Percentiles rank a stretch among this genome's conserved stretches.
phyloP scores from a whole-genome alignment of 768 basidiomycete species.

The Serendipita vermifera region DNA sequence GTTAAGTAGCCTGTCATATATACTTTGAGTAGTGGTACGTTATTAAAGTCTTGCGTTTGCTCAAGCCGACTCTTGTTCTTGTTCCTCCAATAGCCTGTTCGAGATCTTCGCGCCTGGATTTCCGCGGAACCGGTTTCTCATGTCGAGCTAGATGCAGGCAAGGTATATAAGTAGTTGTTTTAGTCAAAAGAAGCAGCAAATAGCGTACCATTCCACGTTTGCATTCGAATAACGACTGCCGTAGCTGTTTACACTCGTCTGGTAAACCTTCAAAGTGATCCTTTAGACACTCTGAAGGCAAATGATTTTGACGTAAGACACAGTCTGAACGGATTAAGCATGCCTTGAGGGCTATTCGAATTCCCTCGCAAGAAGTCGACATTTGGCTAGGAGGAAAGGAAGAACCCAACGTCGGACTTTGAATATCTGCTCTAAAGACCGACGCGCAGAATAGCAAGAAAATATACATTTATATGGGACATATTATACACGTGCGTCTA shows the following conservation, averaged over 20 bases:
- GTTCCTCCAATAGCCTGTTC: constrained; percentile 1
- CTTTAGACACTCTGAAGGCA: constrained; percentile 79
- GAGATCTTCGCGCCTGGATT: constrained; percentile 25
- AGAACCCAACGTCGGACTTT: no score
- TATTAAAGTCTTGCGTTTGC: no score
- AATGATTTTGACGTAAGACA: constrained; percentile 58
- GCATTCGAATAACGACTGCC: constrained; percentile 79
- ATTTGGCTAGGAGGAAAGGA: constrained; percentile 36
- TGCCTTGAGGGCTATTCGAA: constrained; percentile 66
- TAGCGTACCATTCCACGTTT: constrained; percentile 72
- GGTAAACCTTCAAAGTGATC: constrained; percentile 65
- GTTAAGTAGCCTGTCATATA: no score
- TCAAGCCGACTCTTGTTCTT: neutral
- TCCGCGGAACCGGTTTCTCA: constrained; percentile 72
- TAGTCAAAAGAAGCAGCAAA: neutral
- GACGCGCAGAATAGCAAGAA: no score
- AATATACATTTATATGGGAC: neutral
- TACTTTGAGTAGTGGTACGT: no score
- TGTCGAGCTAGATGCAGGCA: constrained; percentile 46
- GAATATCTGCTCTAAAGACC: no score
- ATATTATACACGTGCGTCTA: neutral
- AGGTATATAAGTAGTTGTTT: neutral
- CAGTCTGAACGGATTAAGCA: constrained; percentile 80
- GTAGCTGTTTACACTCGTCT: constrained; percentile 61
- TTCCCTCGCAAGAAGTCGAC: constrained; percentile 68